Evolutionary conservation across 768 basidiomycete species (phyloP).

Genomic region (Mycena rosella): DNA sequence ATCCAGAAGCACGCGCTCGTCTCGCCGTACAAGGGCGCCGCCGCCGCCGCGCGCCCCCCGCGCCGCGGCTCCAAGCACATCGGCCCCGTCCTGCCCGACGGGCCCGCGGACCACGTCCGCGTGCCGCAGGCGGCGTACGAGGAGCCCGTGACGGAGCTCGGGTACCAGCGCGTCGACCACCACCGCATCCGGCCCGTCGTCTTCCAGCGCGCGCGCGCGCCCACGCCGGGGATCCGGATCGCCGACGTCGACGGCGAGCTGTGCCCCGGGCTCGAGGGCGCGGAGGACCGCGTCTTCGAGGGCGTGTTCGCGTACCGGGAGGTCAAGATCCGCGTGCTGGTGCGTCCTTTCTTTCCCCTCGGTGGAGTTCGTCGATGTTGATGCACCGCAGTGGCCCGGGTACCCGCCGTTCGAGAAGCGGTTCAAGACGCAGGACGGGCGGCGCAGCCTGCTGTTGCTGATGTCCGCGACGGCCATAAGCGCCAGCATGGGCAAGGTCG

Average conservation of each 20-base stretch:
- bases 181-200: slow-evolving; percentile 24
- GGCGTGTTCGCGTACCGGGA: slow-evolving; percentile 40
- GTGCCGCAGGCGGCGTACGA: slow-evolving; percentile 26
- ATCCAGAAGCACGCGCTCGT: slow-evolving; percentile 26
- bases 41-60: slow-evolving; percentile 14
- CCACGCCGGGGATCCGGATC: slow-evolving; percentile 19
- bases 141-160: slow-evolving; percentile 24
- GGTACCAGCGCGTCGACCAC: slow-evolving; percentile 28
- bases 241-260: slow-evolving; percentile 10
- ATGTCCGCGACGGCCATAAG: slow-evolving; percentile 46
- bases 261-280: slow-evolving; percentile 25
- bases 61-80: slow-evolving; percentile 31
- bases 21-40: slow-evolving; percentile 29
- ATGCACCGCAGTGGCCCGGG: slow-evolving; percentile 60
- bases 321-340: slow-evolving; percentile 52
- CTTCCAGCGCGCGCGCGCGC: slow-evolving; percentile 13
- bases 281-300: slow-evolving; percentile 39
- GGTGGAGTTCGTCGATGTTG: neutral
- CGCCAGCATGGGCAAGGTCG: slow-evolving; percentile 46
- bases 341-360: slow-evolving; percentile 35
- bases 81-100: slow-evolving; percentile 26
- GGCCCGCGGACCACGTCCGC: slow-evolving; percentile 26
- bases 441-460: slow-evolving; percentile 46
- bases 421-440: slow-evolving; percentile 48
- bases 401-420: slow-evolving; percentile 57